Base-by-base conservation (phyloP, 2,329 filamentous ascomycete species). In the Fusarium udum region DNA sequence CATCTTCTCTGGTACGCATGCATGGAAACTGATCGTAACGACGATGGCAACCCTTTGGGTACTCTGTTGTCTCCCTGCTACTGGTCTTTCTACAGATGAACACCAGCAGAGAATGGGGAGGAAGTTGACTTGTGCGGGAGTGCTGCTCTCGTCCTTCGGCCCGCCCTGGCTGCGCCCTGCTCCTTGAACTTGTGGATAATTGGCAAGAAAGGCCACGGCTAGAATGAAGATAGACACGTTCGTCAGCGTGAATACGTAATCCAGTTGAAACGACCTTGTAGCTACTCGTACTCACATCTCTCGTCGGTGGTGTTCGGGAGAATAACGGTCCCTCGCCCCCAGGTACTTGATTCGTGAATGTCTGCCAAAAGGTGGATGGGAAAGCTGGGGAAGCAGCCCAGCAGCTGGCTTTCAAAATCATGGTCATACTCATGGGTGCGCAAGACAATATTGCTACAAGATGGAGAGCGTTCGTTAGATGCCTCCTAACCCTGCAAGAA, bases 401-500 rank as follows among this genome's bases (percentile, higher is more conserved):
- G 22, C 22, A 40, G 22, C 13, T 40, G 22, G 22, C 2, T 15
- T 40, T 15, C 22, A 40, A 40, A 40, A 5, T 10, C 22, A 13
- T 6, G 13, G 0, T 40, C 13, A 40, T 40, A n/a, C 15, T n/a
- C 8, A 6, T 15, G 22, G 5, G 0, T 40, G 39, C 39, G 1
- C 2, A 40, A n/a, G 39, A 15, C 39, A 4, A 4, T n/a, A 4
- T 15, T 40, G 2, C 39, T 40, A 40, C 13, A 15, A 10, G 22
- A n/a, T 0, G 0, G 13, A 6, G 39, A 15, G 1, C 8, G 8
- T n/a, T 15, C 39, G 8, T 40, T n/a, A n/a, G 39, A 15, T 0
- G 13, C 0, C 39, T 40, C 8, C 5, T n/a, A n/a, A n/a, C 10
- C 1, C 22, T 40, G 0, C 13, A 40, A n/a, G 0, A n/a, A 0